Base-by-base conservation (phyloP, 2,329 filamentous ascomycete genomes). In the Pseudogymnoascus sp. region DNA sequence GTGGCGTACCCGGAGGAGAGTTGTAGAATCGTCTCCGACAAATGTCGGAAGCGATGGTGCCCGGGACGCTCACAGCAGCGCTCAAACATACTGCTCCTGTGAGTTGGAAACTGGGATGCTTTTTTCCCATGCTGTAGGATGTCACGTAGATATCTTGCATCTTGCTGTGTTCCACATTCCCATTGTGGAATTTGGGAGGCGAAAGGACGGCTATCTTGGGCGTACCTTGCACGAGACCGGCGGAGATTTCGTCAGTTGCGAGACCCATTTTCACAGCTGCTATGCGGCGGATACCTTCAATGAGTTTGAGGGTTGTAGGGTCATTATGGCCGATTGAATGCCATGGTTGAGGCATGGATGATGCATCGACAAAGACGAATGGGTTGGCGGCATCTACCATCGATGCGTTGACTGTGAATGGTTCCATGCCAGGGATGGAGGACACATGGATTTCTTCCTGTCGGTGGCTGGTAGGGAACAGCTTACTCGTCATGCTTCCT, bases 251-350 rank as follows among this genome's bases (percentile, higher is more conserved):
- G 4, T 72, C 69, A 1, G 76, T 16, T 0, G 75, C 79, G 4
- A 88, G 75, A 0, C 84, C 83, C 83, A 87, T 88, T 7, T 75
- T 76, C 0, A 83, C 79, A 0, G 83, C 82, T 0, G 79, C 86
- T 63, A 77, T 75, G 36, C 74, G 76, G 10, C 34, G 34, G 11
- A 36, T 36, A 36, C 34, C 34, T 36, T 36, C 34, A 14, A 2
- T 86, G 77, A 57, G 88, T 83, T 0, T 51, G 1, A 66, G 67
- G 0, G 71, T 61, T 8, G 68, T 5, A 75, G 69, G 11, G 78
- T 69, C 62, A 65, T 70, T 18, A 62, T 69, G 66, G 69, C 71
- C 6, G 71, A 73, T 18, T 76, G 74, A 62, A 80, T 77, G 63
- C 77, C 77, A 47, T 77, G 75, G 0, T 77, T 79, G 1, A 75